phyloP scores from a whole-genome alignment of 129 eudicot genomes.

The Chrysanthemum lavandulifolium region DNA sequence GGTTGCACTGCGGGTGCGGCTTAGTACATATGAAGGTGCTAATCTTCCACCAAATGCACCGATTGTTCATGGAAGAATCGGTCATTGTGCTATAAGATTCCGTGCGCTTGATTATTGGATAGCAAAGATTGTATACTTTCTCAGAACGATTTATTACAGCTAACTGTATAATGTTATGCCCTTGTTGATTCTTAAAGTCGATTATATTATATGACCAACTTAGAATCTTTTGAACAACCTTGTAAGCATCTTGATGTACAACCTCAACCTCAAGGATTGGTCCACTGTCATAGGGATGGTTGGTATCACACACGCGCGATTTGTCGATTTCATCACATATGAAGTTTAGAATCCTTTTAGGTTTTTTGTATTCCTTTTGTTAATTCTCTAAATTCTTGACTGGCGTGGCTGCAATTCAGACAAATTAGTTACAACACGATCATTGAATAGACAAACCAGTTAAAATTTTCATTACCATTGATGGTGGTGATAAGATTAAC shows the following conservation, averaged over 20 bases:
- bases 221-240: conserved; percentile 33
- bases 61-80: conserved; percentile 22
- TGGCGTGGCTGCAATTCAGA: no score
- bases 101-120: not conserved
- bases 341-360: not conserved
- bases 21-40: conserved; percentile 24
- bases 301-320: no score
- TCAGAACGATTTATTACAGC: conserved; percentile 32
- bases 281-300: not conserved
- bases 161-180: conserved; percentile 20
- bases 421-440: no score
- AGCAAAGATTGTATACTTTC: conserved; percentile 20
- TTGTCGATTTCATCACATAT: conserved; percentile 3
- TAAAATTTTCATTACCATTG: no score
- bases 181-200: not conserved
- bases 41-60: conserved; percentile 29
- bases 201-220: not conserved
- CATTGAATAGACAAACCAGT: no score
- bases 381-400: no score
- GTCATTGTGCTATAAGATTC: not conserved
- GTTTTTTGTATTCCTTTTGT: not conserved
- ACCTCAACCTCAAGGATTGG: conserved; percentile 21
- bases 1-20: conserved; percentile 25
- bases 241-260: conserved; percentile 11
- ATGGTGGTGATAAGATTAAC: not conserved